Conservation (phyloP, 2,329 filamentous ascomycete species). For the Pseudofabraea citricarpa region DNA sequence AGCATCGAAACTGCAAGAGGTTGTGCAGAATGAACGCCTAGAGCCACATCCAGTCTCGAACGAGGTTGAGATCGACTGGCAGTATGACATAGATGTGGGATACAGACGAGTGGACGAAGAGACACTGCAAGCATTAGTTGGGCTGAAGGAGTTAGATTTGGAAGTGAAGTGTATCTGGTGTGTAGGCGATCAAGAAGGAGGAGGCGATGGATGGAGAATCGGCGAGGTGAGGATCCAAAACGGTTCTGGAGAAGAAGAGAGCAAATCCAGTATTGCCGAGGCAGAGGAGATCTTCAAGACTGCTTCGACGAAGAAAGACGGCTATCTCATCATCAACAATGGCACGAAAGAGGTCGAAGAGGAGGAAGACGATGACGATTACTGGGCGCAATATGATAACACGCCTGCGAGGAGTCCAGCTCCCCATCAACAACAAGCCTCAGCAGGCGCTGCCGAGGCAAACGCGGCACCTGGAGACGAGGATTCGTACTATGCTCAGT, state of each 20-base stretch:
- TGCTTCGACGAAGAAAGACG: constrained; percentile 19
- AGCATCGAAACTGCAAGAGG: constrained; percentile 49
- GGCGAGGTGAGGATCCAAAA: constrained; percentile 63
- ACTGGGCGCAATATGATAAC: constrained; percentile 75
- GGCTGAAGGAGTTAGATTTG: constrained; percentile 56
- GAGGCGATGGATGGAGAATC: constrained; percentile 63
- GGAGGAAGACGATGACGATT: constrained; percentile 70
- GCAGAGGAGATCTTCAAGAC: constrained; percentile 54
- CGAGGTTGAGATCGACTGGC: constrained; percentile 67
- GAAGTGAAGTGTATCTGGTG: constrained; percentile 67
- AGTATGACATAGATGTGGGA: constrained; percentile 58
- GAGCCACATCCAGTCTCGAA: constrained; percentile 80
- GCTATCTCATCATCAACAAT: constrained; percentile 3
- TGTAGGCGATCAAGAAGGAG: constrained; percentile 49
- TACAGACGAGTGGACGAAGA: constrained; percentile 71
- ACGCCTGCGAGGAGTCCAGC: constrained; percentile 63
- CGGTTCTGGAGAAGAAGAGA: constrained; percentile 45
- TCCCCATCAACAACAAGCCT: constrained; percentile 57
- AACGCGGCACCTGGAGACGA: constrained; percentile 41
- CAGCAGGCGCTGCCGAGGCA: constrained; percentile 26
- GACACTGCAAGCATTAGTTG: constrained; percentile 65
- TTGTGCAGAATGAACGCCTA: constrained; percentile 57
- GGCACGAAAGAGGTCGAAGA: constrained; percentile 30
- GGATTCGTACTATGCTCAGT: constrained; percentile 71
- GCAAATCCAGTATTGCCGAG: constrained; percentile 46